These are phyloP conservation scores for Coniophora puteana DNA, from an alignment of 1,284 basidiomycete genomes.

Conservation along the genomic window DNA sequence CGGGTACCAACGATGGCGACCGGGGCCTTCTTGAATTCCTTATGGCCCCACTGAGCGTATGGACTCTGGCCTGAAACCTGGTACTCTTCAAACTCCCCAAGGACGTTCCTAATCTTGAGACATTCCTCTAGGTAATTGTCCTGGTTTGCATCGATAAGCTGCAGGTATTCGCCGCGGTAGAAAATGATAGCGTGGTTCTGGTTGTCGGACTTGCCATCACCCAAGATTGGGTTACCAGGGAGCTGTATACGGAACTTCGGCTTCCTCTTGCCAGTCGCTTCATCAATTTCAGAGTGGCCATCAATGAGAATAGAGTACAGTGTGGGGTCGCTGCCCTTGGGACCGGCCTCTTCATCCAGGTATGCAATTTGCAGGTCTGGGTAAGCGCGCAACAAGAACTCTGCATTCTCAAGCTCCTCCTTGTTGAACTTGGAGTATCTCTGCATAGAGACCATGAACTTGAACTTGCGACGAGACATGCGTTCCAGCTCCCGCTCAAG, in stretches of 20 bases:
- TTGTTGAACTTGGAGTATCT: slow-evolving; percentile 99
- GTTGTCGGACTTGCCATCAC: slow-evolving; percentile 99
- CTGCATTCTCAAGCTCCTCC: slow-evolving; percentile 98
- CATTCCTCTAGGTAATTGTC: slow-evolving; percentile 99
- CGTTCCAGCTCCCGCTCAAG: slow-evolving; percentile 96
- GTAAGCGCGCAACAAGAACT: slow-evolving; percentile 96
- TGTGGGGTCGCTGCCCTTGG: slow-evolving; percentile 86
- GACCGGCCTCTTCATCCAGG: slow-evolving; percentile 91
- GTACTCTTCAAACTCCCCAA: slow-evolving; percentile 98
- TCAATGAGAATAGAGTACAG: slow-evolving; percentile 96
- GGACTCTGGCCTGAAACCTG: slow-evolving; percentile 89
- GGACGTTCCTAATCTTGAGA: slow-evolving; percentile 96
- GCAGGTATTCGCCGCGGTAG: slow-evolving; percentile 97
- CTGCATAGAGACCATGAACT: slow-evolving; percentile 99
- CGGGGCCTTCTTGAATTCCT: slow-evolving; percentile 87
- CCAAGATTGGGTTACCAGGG: slow-evolving; percentile 98
- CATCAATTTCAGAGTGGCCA: slow-evolving; percentile 95
- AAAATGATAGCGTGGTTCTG: slow-evolving; percentile 99
- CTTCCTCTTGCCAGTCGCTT: slow-evolving; percentile 84
- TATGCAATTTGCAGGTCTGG: slow-evolving; percentile 99
- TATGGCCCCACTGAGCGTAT: slow-evolving; percentile 91
- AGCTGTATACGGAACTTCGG: slow-evolving; percentile 99
- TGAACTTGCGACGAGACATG: slow-evolving; percentile 98
- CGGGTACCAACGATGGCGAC: slow-evolving; percentile 98
- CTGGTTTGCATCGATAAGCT: slow-evolving; percentile 99